Percentiles rank a stretch among this genome's conserved stretches.
These are phyloP conservation scores for Delphinella strobiligena DNA, from an alignment of 2,329 filamentous ascomycete species.

Conservation along the genomic window DNA sequence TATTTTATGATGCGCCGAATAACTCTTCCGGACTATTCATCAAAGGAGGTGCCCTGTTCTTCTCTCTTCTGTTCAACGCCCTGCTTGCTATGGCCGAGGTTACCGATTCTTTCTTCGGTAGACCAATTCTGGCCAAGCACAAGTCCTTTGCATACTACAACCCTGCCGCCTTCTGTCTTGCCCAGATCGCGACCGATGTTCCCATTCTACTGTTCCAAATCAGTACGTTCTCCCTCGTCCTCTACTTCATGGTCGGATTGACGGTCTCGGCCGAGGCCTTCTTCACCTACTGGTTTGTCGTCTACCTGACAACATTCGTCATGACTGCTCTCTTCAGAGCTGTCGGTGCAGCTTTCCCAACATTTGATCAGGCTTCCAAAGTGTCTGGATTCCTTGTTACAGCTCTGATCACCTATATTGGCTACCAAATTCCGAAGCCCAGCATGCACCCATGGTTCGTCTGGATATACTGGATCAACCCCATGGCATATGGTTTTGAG, in stretches of 20 bases:
- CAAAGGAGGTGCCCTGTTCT: slow-evolving; percentile 53
- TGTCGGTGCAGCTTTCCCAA: slow-evolving; percentile 22
- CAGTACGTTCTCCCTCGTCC: slow-evolving; percentile 9
- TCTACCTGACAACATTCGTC: slow-evolving; percentile 28
- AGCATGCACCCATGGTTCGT: slow-evolving; percentile 39
- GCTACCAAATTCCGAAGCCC: slow-evolving; percentile 21
- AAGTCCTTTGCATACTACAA: slow-evolving; percentile 27
- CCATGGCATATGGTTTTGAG: slow-evolving; percentile 25
- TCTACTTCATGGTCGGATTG: slow-evolving; percentile 13
- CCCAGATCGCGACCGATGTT: slow-evolving; percentile 38
- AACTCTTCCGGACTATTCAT: slow-evolving; percentile 50
- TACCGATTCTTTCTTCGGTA: slow-evolving; percentile 36
- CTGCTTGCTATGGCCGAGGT: slow-evolving; percentile 56
- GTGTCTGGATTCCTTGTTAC: slow-evolving; percentile 19
- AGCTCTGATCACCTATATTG: slow-evolving; percentile 20
- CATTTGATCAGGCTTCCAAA: slow-evolving; percentile 20
- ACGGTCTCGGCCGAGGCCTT: slow-evolving; percentile 40
- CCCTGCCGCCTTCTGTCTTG: slow-evolving; percentile 37
- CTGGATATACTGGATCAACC: slow-evolving; percentile 39
- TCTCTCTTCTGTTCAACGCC: slow-evolving; percentile 50
- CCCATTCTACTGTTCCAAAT: slow-evolving; percentile 45
- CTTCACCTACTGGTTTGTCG: slow-evolving; percentile 49
- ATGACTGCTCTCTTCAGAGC: slow-evolving; percentile 36
- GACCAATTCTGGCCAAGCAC: slow-evolving; percentile 35
- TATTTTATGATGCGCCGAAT: slow-evolving; percentile 53